Base-by-base conservation (phyloP, 2,329 filamentous ascomycete genomes). In the Clarireedia sp. region DNA sequence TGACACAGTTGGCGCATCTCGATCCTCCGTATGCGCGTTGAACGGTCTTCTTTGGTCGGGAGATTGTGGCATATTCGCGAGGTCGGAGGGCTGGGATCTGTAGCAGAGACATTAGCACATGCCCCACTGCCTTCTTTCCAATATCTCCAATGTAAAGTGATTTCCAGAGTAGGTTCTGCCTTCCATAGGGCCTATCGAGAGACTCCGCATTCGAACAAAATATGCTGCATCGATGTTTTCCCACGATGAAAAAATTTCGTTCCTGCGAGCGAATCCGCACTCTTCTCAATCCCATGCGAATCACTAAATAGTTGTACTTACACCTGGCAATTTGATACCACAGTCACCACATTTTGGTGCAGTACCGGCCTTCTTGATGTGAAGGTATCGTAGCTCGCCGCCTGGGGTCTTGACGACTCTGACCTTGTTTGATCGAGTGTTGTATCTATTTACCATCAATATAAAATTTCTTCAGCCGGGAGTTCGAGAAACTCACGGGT, bases 321-420 rank as follows among this genome's bases (percentile, higher is more conserved):
- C 91, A 77, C 94, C 94, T 73, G 90, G 85, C 72, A 99, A 87
- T 82, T 97, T 97, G 80, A 84, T 85, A 73, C 94, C 94, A 74
- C 95, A 99, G 83, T 99, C 94, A 83, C 95, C 89, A 75, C 94
- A 99, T 84, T 99, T 99, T 74, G 94, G 94, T 65, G 91, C 88
- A 74, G 90, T 95, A 70, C 91, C 94, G 76, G 86, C 89, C 90
- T 99, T 99, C 89, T 97, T 97, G 82, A 96, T 91, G 87, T 99
- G 92, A 70, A 97, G 88, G 74, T 96, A 86, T 75, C 94, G 86
- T 72, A 96, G 86, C 75, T 92, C 84, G 75, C 94, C 94, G 76
- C 94, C 95, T 68, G 95, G 94, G 67, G 94, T 99, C 85, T 94
- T 94, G 78, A 96, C 76, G 72, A 95, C 82, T 74, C 94, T 88